A percentile compares a stretch with the other conserved stretches of the same genome.
Evolutionary conservation across 1,284 basidiomycete genomes (phyloP).

Genomic region (Meira miltonrushii): DNA sequence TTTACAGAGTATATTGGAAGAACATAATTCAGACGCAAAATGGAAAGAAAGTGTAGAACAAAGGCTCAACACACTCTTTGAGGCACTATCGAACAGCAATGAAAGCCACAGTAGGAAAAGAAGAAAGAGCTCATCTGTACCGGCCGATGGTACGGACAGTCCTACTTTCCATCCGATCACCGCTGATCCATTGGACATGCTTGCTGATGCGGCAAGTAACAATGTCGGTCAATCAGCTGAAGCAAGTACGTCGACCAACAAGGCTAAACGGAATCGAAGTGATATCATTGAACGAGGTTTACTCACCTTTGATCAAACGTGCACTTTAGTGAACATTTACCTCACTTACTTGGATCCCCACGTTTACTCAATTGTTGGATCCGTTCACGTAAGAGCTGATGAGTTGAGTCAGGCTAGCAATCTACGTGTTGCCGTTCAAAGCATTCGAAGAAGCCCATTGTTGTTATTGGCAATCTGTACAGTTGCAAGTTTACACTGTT

Average conservation of each 20-base stretch:
- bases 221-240: not conserved
- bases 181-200: not conserved
- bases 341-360: not conserved
- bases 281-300: not conserved
- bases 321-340: not conserved
- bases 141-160: not conserved
- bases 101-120: not conserved
- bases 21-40: not conserved
- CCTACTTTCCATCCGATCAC: not conserved
- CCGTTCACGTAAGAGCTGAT: not conserved
- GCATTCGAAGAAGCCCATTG: constrained; percentile 2
- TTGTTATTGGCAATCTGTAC: constrained; percentile 6
- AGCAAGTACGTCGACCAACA: not conserved
- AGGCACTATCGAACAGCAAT: not conserved
- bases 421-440: constrained; percentile 1
- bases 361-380: not conserved
- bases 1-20: constrained; percentile 2
- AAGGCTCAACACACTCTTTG: not conserved
- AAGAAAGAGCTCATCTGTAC: not conserved
- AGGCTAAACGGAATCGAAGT: not conserved
- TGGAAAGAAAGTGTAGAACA: not conserved
- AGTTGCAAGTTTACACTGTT: constrained; percentile 9
- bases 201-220: not conserved
- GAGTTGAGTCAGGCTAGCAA: not conserved
- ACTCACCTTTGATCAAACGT: not conserved